A percentile compares a stretch with the other conserved stretches of the same genome.
phyloP scores from a whole-genome alignment of 1,284 basidiomycete genomes.

The Puccinia brachypodii region DNA sequence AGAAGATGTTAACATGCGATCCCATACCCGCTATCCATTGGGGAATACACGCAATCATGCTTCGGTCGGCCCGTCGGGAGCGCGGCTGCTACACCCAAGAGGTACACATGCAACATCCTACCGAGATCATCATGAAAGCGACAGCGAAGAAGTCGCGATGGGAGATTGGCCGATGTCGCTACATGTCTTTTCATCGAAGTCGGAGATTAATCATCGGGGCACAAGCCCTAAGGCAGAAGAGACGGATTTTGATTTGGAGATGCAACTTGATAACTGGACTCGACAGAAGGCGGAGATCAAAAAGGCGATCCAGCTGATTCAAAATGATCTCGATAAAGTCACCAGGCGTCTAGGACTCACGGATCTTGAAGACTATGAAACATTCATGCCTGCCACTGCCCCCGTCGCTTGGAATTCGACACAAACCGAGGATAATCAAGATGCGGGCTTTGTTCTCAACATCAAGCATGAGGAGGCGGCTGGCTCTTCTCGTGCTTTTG shows the following conservation, averaged over 20 bases:
- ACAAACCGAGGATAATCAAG: neutral
- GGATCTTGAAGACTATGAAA: neutral
- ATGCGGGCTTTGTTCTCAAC: too few species aligned
- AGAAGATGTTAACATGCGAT: neutral
- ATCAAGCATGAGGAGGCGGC: too few species aligned
- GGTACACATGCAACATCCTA: neutral
- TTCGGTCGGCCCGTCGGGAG: neutral
- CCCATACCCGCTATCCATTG: neutral
- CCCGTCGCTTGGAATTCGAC: too few species aligned
- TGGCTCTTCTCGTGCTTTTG: too few species aligned
- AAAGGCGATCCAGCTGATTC: conserved; percentile 9
- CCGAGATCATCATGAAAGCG: neutral
- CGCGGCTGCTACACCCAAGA: neutral
- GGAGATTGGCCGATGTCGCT: neutral
- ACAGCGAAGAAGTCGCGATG: neutral
- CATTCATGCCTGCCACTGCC: neutral
- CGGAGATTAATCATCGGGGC: neutral
- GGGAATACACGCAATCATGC: neutral
- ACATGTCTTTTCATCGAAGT: neutral
- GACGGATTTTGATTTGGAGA: neutral
- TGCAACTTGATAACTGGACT: neutral
- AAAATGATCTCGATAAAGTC: conserved; percentile 21
- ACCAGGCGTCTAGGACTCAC: neutral
- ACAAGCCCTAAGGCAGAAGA: neutral
- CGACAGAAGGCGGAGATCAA: conserved; percentile 12